Percentiles rank a stretch among this genome's conserved stretches.
Conservation (phyloP, 2,329 filamentous ascomycete genomes). For the Calonectria fujianensis region DNA sequence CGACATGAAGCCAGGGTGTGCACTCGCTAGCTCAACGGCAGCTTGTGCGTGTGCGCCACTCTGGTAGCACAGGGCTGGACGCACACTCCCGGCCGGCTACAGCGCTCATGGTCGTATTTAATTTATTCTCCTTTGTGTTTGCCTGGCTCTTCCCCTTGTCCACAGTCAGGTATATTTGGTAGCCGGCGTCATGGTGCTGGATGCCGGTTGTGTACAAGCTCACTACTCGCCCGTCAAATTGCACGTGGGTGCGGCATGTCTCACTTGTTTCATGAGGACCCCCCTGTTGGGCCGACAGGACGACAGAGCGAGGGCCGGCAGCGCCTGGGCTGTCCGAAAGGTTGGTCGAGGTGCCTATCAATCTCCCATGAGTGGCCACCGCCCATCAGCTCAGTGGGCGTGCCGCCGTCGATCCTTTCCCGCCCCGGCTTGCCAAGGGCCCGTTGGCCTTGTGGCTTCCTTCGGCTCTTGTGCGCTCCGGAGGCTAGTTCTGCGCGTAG, state of each 20-base stretch:
- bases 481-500: neutral
- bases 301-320: neutral
- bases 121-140: neutral
- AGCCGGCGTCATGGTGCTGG: neutral
- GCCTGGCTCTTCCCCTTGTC: neutral
- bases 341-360: neutral
- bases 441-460: constrained; percentile 3
- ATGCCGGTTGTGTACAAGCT: neutral
- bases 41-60: neutral
- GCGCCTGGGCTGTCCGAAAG: neutral
- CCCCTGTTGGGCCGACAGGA: neutral
- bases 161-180: neutral
- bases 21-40: constrained; percentile 17
- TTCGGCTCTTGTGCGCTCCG: constrained; percentile 20
- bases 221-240: neutral
- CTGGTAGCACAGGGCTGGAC: neutral
- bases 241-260: constrained; percentile 18
- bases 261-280: constrained; percentile 4
- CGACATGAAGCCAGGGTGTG: constrained; percentile 9
- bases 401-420: constrained; percentile 16
- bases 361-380: neutral
- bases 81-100: neutral
- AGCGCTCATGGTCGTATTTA: neutral
- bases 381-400: constrained; percentile 2
- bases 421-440: constrained; percentile 6